Evolutionary conservation across 768 basidiomycete genomes (phyloP).

Genomic region (Hygrophorus russula): DNA sequence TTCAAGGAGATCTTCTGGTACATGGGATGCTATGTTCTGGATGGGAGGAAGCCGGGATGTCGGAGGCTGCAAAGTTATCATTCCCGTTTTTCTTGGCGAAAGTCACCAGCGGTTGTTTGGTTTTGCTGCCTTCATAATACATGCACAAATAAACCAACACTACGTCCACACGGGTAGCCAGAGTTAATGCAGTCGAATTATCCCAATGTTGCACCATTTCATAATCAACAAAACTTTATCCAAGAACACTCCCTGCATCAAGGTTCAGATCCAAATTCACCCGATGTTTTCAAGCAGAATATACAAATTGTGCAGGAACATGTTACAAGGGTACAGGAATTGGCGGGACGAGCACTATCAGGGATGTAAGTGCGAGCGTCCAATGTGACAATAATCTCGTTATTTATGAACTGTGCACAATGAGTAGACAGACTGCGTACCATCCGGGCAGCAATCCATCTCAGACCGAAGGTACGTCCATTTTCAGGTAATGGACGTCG

Average conservation of each 20-base stretch:
- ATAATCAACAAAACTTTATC: not conserved
- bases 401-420: not conserved
- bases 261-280: slow-evolving; percentile 43
- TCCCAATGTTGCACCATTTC: not conserved
- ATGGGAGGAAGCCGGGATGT: slow-evolving; percentile 45
- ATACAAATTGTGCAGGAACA: slow-evolving; percentile 36
- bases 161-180: too few species aligned
- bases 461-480: slow-evolving; percentile 39
- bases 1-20: slow-evolving; percentile 27
- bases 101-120: too few species aligned
- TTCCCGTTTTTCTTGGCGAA: too few species aligned
- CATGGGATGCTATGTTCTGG: slow-evolving; percentile 24
- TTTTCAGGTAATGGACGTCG: not conserved
- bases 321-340: slow-evolving; percentile 33
- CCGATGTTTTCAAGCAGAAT: slow-evolving; percentile 52
- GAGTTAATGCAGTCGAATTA: not conserved
- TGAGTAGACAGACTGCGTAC: slow-evolving; percentile 47
- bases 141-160: too few species aligned
- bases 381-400: not conserved
- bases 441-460: slow-evolving; percentile 39
- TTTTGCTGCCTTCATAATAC: too few species aligned
- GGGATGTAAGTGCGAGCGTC: slow-evolving; percentile 37
- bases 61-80: slow-evolving; percentile 25
- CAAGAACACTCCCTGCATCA: slow-evolving; percentile 12
- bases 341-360: slow-evolving; percentile 35